Base-by-base conservation (phyloP, 768 basidiomycete species). In the Xerocomellus dryophilus region DNA sequence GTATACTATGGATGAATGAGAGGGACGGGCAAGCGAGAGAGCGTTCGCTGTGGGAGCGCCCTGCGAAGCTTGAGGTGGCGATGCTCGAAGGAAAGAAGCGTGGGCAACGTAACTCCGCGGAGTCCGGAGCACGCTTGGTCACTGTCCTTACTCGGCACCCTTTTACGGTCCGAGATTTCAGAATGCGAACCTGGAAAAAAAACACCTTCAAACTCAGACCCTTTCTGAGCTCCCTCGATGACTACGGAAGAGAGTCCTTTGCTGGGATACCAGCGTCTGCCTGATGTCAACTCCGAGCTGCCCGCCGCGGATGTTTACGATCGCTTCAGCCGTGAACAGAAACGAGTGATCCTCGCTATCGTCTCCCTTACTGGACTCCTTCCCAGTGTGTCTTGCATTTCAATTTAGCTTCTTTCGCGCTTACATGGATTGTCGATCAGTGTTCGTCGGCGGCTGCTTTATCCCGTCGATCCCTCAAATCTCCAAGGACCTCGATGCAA, bases 381-480 rank as follows among this genome's bases (percentile, higher is more conserved):
- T 51, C 83, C 84, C 23, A 73, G 88, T 90, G 61, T 45, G 80
- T 57, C 3, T 45, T 43, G 5, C 35, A 29, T 48, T 34, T 45
- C 14, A 10, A 18, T 47, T 36, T 43, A 2, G 23, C 27, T 23
- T 23, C 36, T 40, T 35, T 35, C 5, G 29, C 38, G 12, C 25
- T 34, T 32, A 48, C 12, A 8, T 34, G 27, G 42, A 38, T 27
- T 39, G n/a, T 58, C 29, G 25, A 36, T 36, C 50, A 91, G 89
- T 86, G 32, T 83, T 92, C 56, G 81, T 87, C 0, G 73, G 81
- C 9, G 84, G 81, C 0, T 81, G 81, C 2, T 90, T 90, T 64
- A 77, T 89, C 4, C 89, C 89, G 0, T 82, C 84, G 0, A 86
- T 92, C 51, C 86, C 88, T 0, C 79, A 86, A 47, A 83, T 93